phyloP scores from a whole-genome alignment of 1,284 basidiomycete species.

The Papiliotrema flavescens region DNA sequence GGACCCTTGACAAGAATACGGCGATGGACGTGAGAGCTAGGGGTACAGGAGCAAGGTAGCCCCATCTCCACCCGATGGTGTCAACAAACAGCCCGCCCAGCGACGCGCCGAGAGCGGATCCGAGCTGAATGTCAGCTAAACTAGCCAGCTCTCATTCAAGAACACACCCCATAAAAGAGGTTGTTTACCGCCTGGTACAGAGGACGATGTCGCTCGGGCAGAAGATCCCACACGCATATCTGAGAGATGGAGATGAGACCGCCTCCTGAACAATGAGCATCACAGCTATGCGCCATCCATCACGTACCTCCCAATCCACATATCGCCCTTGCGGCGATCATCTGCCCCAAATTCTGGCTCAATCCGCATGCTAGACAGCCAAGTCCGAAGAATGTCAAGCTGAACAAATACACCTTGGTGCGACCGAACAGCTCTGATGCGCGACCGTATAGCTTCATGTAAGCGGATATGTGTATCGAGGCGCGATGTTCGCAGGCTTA shows the following conservation, averaged over 20 bases:
- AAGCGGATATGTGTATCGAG: too few relatives aligned
- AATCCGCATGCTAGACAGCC: slow-evolving; percentile 21
- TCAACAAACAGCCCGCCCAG: slow-evolving; percentile 20
- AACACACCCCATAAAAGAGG: slow-evolving; percentile 22
- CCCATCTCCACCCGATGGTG: slow-evolving; percentile 23
- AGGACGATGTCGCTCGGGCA: slow-evolving; percentile 13
- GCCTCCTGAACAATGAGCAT: slow-evolving; percentile 9
- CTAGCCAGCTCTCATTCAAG: too few relatives aligned
- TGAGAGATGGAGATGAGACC: slow-evolving; percentile 23
- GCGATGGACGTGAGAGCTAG: slow-evolving; percentile 13
- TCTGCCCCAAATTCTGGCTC: slow-evolving; percentile 14
- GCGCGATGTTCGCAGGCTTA: slow-evolving; percentile 2
- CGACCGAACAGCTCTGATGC: slow-evolving; percentile 22
- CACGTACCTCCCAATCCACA: slow-evolving; percentile 19
- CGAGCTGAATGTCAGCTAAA: slow-evolving; percentile 12
- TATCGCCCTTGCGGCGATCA: slow-evolving; percentile 17
- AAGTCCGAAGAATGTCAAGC: slow-evolving; percentile 13
- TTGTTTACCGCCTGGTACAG: slow-evolving; percentile 26
- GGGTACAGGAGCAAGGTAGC: slow-evolving; percentile 19
- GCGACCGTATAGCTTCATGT: slow-evolving; percentile 16
- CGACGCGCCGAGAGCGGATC: slow-evolving; percentile 19
- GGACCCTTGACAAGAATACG: slow-evolving; percentile 15
- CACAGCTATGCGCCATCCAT: too few relatives aligned
- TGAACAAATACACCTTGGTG: slow-evolving; percentile 18
- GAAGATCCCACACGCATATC: slow-evolving; percentile 22